A percentile compares a stretch with the other conserved stretches of the same genome.
Evolutionary conservation across 345 rosid species (phyloP).

Genomic region (Brassica juncea): DNA sequence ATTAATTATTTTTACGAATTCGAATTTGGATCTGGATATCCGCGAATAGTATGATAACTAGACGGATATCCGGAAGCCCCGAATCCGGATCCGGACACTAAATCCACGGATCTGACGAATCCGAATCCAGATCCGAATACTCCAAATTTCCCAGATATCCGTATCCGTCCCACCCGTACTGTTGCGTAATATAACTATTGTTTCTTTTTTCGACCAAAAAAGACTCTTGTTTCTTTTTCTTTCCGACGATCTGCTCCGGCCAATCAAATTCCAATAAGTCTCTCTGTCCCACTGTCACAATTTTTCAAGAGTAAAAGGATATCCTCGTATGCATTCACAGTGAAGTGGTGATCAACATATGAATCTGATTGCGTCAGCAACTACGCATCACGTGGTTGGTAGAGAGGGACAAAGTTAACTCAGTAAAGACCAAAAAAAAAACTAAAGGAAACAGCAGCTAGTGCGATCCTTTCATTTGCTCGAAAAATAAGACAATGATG

Average conservation of each 20-base stretch:
- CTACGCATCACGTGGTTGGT: neutral
- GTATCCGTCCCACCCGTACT: neutral
- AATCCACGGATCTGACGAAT: no score
- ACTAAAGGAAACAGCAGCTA: neutral
- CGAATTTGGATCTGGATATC: no score
- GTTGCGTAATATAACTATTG: neutral
- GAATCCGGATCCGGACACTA: no score
- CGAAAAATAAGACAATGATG: neutral
- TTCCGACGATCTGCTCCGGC: neutral
- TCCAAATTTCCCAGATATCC: no score
- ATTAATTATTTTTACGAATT: no score
- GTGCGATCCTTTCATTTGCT: constrained; percentile 2
- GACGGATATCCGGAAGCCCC: no score
- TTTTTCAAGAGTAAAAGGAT: neutral
- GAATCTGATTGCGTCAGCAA: neutral
- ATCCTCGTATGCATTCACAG: neutral
- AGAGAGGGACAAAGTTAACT: neutral
- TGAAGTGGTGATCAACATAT: neutral
- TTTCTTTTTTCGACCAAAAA: no score
- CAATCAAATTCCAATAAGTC: neutral
- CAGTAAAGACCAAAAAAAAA: neutral
- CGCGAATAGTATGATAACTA: no score
- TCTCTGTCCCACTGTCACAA: neutral
- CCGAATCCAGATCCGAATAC: no score
- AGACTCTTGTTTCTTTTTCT: no score